Percentiles rank a stretch among this genome's conserved stretches.
Evolutionary conservation across 805 yeast species (phyloP).

Genomic region (Kodamaea restingae): DNA sequence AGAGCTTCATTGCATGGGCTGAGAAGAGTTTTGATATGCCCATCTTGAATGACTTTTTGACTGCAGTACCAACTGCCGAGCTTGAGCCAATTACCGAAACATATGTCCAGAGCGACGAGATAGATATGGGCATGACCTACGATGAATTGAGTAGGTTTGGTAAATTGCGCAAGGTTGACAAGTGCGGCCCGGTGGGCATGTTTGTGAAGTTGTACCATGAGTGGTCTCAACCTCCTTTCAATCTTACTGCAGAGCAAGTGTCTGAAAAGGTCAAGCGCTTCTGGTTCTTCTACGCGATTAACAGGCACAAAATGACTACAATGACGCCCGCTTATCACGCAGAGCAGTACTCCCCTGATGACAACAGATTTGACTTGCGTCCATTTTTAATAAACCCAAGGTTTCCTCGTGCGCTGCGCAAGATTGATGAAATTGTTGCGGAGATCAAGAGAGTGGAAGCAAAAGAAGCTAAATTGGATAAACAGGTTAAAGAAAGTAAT

Average conservation of each 20-base stretch:
- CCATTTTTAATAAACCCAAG: constrained; percentile 93
- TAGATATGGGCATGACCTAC: constrained; percentile 97
- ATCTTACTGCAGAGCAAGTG: constrained; percentile 74
- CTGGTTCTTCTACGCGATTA: constrained; percentile 90
- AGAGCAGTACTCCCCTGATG: constrained; percentile 97
- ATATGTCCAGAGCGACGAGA: constrained; percentile 94
- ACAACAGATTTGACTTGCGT: constrained; percentile 90
- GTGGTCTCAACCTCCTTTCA: constrained; percentile 71
- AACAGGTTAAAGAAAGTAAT: constrained; percentile 19
- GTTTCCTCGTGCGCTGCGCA: constrained; percentile 84
- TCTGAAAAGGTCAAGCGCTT: constrained; percentile 91
- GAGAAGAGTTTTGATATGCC: constrained; percentile 67
- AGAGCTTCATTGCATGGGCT: constrained; percentile 81
- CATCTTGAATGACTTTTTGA: constrained; percentile 68
- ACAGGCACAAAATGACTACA: constrained; percentile 97
- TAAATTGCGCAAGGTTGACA: constrained; percentile 80
- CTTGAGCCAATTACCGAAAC: constrained; percentile 90
- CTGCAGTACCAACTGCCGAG: constrained; percentile 97
- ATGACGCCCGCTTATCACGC: constrained; percentile 97
- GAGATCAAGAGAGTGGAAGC: constrained; percentile 34
- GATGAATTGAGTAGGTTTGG: constrained; percentile 93
- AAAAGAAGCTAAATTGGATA: constrained; percentile 27
- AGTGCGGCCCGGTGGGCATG: constrained; percentile 96
- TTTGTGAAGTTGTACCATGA: constrained; percentile 83
- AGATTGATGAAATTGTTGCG: constrained; percentile 78